Base-by-base conservation (phyloP, 257 asterid species). In the Nicotiana paniculata region DNA sequence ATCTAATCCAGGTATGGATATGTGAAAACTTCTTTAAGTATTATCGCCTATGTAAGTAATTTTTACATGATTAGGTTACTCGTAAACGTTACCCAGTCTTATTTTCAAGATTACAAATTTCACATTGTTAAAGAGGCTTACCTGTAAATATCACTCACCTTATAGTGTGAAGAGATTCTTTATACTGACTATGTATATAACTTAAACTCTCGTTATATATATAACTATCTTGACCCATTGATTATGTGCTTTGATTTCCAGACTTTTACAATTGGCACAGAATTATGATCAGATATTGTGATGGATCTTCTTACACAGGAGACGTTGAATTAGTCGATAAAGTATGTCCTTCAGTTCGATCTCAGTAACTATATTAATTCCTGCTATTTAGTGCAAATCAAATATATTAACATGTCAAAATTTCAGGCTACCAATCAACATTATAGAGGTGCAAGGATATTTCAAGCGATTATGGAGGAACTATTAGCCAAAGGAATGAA, bases 401-500 rank as follows among this genome's bases (percentile, higher is more conserved):
- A 43, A 43, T 43, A 13, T 13, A 13, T 4, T 15, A 54, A 54
- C 17, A 54, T 15, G 8, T 54, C n/a, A 54, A 54, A 54, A 3
- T 77, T 77, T 77, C 68, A 77, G 81, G 67, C 8, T 58, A 78
- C 82, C 16, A 78, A 58, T 54, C 69, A 54, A 21, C 39, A 57
- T 55, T 78, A 21, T n/a, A 32, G 82, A 53, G 70, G 82, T 3
- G 82, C 68, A 32, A 55, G 30, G 68, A 57, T 58, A 2, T 78
- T 78, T 57, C 57, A 28, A 54, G 70, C 68, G 4, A 30, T 78
- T 58, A 18, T 78, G 67, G 72, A 54, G 17, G 82, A 78, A 1
- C 53, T 78, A 33, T 11, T 78, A 6, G 82, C 70, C 1, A 78
- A 78, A 78, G 70, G 70, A 55, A 78, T 78, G 82, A 78, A 33